Conservation (phyloP, 2,329 filamentous ascomycete species). For the Ilyonectria mors-panacis region DNA sequence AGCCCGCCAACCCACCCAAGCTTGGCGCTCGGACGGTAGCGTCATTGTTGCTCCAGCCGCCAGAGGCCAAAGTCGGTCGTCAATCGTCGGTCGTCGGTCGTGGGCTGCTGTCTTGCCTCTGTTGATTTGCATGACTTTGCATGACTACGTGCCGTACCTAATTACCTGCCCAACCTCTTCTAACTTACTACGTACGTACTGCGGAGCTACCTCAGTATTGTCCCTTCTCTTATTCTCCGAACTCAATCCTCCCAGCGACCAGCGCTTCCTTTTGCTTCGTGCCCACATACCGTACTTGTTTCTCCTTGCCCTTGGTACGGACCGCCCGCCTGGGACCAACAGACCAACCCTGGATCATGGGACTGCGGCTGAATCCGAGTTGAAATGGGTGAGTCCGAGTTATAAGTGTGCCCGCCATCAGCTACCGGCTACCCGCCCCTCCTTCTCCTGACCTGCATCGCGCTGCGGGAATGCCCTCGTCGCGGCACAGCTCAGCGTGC, state of each 20-base stretch:
- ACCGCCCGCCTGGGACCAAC: constrained; percentile 37
- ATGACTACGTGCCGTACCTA: not conserved
- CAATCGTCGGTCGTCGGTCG: not conserved
- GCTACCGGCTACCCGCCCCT: constrained; percentile 37
- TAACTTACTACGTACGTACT: not conserved
- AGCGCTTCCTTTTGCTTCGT: not conserved
- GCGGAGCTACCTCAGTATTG: not conserved
- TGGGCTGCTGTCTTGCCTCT: not conserved
- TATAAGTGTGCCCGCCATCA: constrained; percentile 32
- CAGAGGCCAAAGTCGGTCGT: constrained; percentile 14
- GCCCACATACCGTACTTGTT: constrained; percentile 8
- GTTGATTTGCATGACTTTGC: constrained; percentile 9
- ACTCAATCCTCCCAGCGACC: constrained; percentile 3
- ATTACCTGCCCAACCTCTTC: not conserved
- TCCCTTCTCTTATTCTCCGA: constrained; percentile 14
- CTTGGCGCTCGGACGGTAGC: constrained; percentile 33
- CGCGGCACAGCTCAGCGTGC: constrained; percentile 22
- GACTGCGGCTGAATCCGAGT: constrained; percentile 48
- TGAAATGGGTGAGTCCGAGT: constrained; percentile 54
- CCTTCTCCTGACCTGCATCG: constrained; percentile 39
- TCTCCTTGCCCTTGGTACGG: constrained; percentile 12
- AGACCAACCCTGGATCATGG: constrained; percentile 50
- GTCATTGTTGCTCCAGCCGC: constrained; percentile 24
- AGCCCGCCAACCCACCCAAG: constrained; percentile 6
- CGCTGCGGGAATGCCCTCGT: constrained; percentile 47